Base-by-base conservation (phyloP, 352 stramenopile genomes). In the Globisporangium spiculum region DNA sequence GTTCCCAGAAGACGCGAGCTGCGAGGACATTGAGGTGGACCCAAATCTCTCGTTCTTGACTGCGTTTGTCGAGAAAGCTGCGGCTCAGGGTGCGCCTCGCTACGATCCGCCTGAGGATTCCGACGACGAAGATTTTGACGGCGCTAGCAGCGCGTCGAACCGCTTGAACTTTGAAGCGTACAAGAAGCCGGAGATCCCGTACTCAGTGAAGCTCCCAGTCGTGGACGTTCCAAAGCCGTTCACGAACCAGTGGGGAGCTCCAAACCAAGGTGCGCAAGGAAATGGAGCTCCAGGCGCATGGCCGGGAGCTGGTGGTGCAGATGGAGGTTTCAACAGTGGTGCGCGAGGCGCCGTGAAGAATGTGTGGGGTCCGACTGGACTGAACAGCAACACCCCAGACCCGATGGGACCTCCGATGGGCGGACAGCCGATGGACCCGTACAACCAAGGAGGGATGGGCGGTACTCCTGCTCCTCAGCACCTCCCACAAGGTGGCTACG, bases 1-100 rank as follows among this genome's bases (percentile, higher is more conserved):
- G 3, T 97, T 99, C 63, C 98, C 97, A n/a, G 96, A 99, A 57
- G 98, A 99, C 83, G 97, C 97, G 4, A 98, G 89, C 73, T 97
- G 90, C 60, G 91, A 97, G 63, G 94, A 98, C 66, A 88, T 99
- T 63, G 90, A 98, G 41, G 93, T 99, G 5, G 97, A 99, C 76
- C 81, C 93, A 32, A 97, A 98, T 72, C 83, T 99, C 26, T 90
- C 81, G 41, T 99, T 99, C 77, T 76, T 99, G 27, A 90, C 98
- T 68, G 83, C 82, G 14, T 98, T 98, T 73, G 97, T 99, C 14
- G 83, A 98, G 66, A 84, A 98, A 57, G 95, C 97, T 18, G 76
- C 94, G 7, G 83, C 86, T 16, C 93, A 97, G 61, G 98, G 98
- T 58, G 97, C 97, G 12, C 84, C 92, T 26, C 81, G 91, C 18